These are phyloP conservation scores for Suillus variegatus DNA, from an alignment of 768 basidiomycete species.

Conservation along the genomic window DNA sequence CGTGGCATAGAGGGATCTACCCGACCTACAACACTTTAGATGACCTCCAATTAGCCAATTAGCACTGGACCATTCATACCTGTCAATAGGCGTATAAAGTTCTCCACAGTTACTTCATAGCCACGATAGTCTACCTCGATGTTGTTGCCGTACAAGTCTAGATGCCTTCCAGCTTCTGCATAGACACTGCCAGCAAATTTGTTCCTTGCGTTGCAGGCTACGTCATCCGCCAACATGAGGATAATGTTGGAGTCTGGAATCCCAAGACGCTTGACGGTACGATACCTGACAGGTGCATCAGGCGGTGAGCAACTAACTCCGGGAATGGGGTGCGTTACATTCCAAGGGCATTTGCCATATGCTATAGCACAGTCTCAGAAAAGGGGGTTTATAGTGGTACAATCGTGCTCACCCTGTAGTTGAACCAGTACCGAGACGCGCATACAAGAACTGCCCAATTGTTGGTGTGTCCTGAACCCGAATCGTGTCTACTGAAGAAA, in stretches of 20 bases:
- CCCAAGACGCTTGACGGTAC: slow-evolving; percentile 95
- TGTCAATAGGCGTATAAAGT: slow-evolving; percentile 88
- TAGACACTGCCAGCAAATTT: slow-evolving; percentile 91
- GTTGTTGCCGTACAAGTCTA: slow-evolving; percentile 94
- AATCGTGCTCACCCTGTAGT: slow-evolving; percentile 78
- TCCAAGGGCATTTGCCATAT: slow-evolving; percentile 97
- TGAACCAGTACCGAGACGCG: slow-evolving; percentile 97
- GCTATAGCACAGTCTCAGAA: slow-evolving; percentile 47
- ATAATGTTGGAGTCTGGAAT: slow-evolving; percentile 99
- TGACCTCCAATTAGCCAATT: not conserved
- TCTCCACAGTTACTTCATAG: slow-evolving; percentile 97
- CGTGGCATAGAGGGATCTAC: slow-evolving; percentile 83
- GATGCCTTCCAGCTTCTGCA: slow-evolving; percentile 75
- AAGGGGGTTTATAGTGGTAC: not conserved
- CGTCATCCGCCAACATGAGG: slow-evolving; percentile 98
- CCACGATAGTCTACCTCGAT: slow-evolving; percentile 99
- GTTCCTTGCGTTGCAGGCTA: slow-evolving; percentile 91
- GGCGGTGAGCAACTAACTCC: slow-evolving; percentile 7
- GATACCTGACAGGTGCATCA: slow-evolving; percentile 63
- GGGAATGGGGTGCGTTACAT: slow-evolving; percentile 56
- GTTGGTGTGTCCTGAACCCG: slow-evolving; percentile 70
- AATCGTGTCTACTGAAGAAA: slow-evolving; percentile 48
- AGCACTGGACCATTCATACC: slow-evolving; percentile 48
- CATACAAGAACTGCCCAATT: slow-evolving; percentile 99
- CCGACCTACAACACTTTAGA: slow-evolving; percentile 57